phyloP scores from a whole-genome alignment of 2,329 filamentous ascomycete species.

The Xylaria sp. region DNA sequence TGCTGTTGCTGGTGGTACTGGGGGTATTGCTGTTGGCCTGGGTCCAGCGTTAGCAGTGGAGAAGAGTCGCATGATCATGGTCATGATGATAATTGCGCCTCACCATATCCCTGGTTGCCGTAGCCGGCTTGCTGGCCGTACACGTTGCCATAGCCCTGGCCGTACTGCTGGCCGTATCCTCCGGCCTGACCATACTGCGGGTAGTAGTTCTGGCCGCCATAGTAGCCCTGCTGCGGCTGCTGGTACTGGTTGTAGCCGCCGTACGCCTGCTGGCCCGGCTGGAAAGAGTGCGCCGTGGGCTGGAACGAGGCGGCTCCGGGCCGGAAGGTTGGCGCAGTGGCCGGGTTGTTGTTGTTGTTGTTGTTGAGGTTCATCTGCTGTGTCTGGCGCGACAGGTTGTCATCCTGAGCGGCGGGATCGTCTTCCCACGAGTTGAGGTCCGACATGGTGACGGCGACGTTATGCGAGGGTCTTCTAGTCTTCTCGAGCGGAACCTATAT shows the following conservation, averaged over 20 bases:
- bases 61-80: neutral
- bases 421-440: slow-evolving; percentile 97
- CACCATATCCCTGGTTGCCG: slow-evolving; percentile 55
- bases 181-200: slow-evolving; percentile 62
- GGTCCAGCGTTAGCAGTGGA: slow-evolving; percentile 18
- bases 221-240: slow-evolving; percentile 59
- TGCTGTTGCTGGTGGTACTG: slow-evolving; percentile 63
- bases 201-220: slow-evolving; percentile 63
- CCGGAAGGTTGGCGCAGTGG: slow-evolving; percentile 67
- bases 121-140: slow-evolving; percentile 60
- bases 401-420: slow-evolving; percentile 80
- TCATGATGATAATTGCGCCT: slow-evolving; percentile 9
- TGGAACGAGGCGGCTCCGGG: slow-evolving; percentile 78
- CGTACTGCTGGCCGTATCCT: slow-evolving; percentile 62
- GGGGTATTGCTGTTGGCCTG: slow-evolving; percentile 63
- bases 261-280: slow-evolving; percentile 76
- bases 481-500: neutral
- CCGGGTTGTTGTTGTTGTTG: slow-evolving; percentile 59
- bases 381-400: slow-evolving; percentile 80
- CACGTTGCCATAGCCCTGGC: slow-evolving; percentile 64
- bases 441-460: slow-evolving; percentile 69
- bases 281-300: slow-evolving; percentile 76
- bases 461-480: slow-evolving; percentile 34
- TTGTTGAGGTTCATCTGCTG: slow-evolving; percentile 79
- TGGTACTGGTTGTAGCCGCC: slow-evolving; percentile 70